Percentiles rank a stretch among this genome's conserved stretches.
Evolutionary conservation across 73 alveolate species (phyloP).

Genomic region (Paramecium tetraurelia): DNA sequence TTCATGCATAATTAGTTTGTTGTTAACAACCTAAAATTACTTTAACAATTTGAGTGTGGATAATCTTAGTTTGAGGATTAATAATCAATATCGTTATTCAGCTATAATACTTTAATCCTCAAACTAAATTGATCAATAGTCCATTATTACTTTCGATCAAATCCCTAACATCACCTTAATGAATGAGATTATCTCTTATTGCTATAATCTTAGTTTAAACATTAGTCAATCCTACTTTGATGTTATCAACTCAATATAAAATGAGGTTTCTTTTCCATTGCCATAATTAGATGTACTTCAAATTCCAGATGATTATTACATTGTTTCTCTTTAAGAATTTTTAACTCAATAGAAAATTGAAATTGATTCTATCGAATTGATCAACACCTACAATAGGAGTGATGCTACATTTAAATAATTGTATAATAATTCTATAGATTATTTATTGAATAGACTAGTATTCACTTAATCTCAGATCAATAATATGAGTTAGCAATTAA

Average conservation of each 20-base stretch:
- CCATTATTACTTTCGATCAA: neutral
- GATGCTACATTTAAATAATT: neutral
- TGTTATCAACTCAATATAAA: neutral
- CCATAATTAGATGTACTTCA: neutral
- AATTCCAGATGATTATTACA: neutral
- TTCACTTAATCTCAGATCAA: neutral
- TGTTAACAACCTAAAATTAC: constrained; percentile 21
- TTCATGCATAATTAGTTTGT: neutral
- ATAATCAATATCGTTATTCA: neutral
- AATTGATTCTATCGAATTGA: neutral
- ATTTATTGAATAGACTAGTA: neutral
- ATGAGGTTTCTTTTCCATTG: neutral
- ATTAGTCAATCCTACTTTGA: neutral
- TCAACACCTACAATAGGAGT: neutral
- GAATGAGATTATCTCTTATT: neutral
- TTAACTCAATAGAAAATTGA: constrained; percentile 31
- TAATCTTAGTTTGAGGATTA: neutral
- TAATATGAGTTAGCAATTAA: neutral
- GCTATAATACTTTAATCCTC: neutral
- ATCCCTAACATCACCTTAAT: neutral
- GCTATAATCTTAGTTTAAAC: neutral
- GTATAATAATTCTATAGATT: neutral
- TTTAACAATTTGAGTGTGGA: neutral
- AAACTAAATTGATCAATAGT: neutral
- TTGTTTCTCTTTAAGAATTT: neutral